phyloP scores from a whole-genome alignment of 176 grass and related monocot species.

The Musa beccarii region DNA sequence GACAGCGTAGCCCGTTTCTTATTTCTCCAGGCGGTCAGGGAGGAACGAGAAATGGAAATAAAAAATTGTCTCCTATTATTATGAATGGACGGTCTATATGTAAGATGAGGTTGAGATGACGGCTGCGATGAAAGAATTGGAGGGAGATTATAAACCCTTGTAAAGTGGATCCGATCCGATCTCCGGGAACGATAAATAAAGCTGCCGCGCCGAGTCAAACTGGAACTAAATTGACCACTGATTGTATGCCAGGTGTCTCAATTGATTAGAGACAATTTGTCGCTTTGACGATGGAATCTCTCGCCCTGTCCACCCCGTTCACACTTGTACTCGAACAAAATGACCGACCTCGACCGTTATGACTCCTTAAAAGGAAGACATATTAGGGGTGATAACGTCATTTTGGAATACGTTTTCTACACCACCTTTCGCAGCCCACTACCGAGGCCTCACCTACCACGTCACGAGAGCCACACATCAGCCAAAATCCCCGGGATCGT shows the following conservation, averaged over 20 bases:
- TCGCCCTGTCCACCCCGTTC: not conserved
- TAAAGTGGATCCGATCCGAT: too few species aligned
- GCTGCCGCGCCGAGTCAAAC: not conserved
- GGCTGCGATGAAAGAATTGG: too few species aligned
- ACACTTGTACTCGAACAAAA: not conserved
- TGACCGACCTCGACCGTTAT: too few species aligned
- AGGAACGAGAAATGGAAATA: too few species aligned
- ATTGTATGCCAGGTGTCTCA: not conserved
- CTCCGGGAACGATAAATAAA: too few species aligned
- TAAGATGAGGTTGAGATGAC: too few species aligned
- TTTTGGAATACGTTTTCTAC: not conserved
- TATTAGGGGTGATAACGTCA: not conserved
- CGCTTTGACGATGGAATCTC: not conserved
- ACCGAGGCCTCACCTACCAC: not conserved
- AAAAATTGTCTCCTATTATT: too few species aligned
- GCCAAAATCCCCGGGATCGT: not conserved
- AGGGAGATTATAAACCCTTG: too few species aligned
- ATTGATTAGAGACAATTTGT: not conserved
- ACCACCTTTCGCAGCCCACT: not conserved
- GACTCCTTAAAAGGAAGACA: too few species aligned
- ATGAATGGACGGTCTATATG: too few species aligned
- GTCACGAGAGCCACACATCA: not conserved
- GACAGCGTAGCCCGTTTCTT: too few species aligned
- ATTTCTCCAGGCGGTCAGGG: too few species aligned
- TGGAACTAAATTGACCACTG: not conserved